Conservation (phyloP, 139 green algal genomes). For the Chlorella sorokiniana region DNA sequence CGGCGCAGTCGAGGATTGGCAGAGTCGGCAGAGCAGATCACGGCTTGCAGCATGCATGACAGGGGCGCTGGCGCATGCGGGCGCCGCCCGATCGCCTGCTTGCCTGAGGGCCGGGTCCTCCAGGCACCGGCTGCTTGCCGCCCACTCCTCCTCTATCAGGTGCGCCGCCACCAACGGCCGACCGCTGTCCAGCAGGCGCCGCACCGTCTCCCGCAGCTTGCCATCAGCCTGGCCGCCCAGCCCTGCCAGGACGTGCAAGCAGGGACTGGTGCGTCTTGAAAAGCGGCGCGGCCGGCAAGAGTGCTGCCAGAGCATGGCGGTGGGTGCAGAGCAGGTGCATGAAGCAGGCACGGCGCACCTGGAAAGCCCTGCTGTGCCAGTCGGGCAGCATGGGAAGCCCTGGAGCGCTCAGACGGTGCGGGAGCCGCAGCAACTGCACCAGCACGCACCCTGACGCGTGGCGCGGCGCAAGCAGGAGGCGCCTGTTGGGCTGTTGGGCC, state of each 20-base stretch:
- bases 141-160: slow-evolving; percentile 2
- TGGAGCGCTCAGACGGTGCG: too few species aligned
- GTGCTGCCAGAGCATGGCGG: background rate
- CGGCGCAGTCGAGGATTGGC: background rate
- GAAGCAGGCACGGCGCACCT: too few species aligned
- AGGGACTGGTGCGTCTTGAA: too few species aligned
- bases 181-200: slow-evolving; percentile 1
- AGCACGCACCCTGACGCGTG: too few species aligned
- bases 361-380: too few species aligned
- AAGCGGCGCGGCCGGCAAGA: too few species aligned
- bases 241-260: too few species aligned
- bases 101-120: slow-evolving; percentile 4
- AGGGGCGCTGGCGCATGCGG: background rate
- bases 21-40: background rate
- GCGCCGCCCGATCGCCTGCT: background rate
- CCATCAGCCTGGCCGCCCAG: background rate
- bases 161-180: background rate
- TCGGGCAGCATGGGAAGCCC: too few species aligned
- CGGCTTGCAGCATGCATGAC: background rate
- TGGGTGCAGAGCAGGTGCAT: too few species aligned
- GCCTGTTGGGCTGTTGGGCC: too few species aligned
- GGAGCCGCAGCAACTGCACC: too few species aligned
- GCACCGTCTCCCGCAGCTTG: background rate
- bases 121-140: background rate
- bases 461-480: too few species aligned